Percentiles rank a stretch among this genome's conserved stretches.
These are phyloP conservation scores for Globisporangium cylindrosporum DNA, from an alignment of 352 stramenopile species.

Conservation along the genomic window DNA sequence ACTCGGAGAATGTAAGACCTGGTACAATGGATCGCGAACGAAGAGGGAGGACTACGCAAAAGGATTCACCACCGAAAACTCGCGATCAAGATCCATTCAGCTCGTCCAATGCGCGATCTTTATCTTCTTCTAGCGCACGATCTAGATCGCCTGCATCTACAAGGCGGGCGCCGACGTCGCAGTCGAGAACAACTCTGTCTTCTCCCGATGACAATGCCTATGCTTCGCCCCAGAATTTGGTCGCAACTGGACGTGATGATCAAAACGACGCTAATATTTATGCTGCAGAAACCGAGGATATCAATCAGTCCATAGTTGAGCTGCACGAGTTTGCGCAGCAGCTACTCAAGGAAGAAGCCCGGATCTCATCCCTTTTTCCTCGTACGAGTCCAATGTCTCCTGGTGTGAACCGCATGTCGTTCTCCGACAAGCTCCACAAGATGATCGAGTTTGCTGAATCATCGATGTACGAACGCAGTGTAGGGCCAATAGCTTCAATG, in stretches of 20 bases:
- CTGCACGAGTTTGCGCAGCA: slow-evolving; percentile 62
- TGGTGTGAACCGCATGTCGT: slow-evolving; percentile 57
- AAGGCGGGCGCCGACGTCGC: neutral
- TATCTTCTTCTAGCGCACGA: neutral
- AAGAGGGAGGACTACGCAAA: slow-evolving; percentile 1
- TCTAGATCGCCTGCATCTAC: slow-evolving; percentile 4
- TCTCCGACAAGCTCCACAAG: slow-evolving; percentile 74
- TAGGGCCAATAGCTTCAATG: neutral
- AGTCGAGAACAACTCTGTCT: neutral
- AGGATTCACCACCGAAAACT: neutral
- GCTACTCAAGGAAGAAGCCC: slow-evolving; percentile 48
- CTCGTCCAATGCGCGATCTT: neutral
- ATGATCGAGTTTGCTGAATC: slow-evolving; percentile 80
- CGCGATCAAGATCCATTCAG: neutral
- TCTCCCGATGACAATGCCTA: neutral
- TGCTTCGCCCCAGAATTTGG: neutral
- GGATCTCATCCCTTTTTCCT: slow-evolving; percentile 50
- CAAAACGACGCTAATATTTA: neutral
- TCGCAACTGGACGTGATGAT: neutral
- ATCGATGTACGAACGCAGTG: slow-evolving; percentile 49
- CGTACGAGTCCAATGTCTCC: slow-evolving; percentile 45
- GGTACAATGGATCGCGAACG: slow-evolving; percentile 7
- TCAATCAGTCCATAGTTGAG: slow-evolving; percentile 42
- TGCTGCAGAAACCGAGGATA: slow-evolving; percentile 8
- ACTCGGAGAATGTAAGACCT: slow-evolving; percentile 14